phyloP scores from a whole-genome alignment of 306 rosid species.

The Prinsepia uniflora region DNA sequence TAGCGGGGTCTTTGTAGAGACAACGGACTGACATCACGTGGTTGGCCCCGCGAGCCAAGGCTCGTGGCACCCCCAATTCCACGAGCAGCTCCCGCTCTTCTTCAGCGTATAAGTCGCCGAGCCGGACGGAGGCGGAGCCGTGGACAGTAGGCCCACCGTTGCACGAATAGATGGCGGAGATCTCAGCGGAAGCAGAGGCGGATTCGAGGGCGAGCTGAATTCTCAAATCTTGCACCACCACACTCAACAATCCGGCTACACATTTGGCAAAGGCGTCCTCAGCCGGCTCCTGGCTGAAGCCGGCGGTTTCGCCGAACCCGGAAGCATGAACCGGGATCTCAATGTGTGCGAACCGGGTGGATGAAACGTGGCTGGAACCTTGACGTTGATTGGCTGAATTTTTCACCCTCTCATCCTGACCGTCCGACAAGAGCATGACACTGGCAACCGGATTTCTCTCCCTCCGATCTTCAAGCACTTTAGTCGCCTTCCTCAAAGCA shows the following conservation, averaged over 20 bases:
- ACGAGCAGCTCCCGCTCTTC: conserved; percentile 73
- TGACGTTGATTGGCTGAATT: conserved; percentile 35
- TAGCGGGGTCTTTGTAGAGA: conserved; percentile 60
- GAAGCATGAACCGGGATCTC: conserved; percentile 78
- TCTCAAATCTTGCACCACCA: conserved; percentile 67
- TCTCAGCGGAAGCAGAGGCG: conserved; percentile 40
- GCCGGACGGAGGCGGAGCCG: conserved; percentile 55
- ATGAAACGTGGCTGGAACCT: conserved; percentile 33
- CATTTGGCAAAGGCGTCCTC: conserved; percentile 74
- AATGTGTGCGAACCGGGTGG: conserved; percentile 69
- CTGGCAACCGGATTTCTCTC: conserved; percentile 72
- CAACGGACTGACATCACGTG: conserved; percentile 65
- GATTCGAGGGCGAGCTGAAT: conserved; percentile 55
- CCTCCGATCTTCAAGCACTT: conserved; percentile 64
- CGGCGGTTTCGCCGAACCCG: conserved; percentile 55
- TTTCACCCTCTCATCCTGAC: conserved; percentile 50
- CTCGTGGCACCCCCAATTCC: conserved; percentile 48
- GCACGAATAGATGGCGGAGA: conserved; percentile 55
- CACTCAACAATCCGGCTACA: conserved; percentile 64
- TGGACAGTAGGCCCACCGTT: conserved; percentile 47
- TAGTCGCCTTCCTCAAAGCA: conserved; percentile 62
- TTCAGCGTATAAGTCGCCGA: conserved; percentile 76
- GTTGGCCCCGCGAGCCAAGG: conserved; percentile 38
- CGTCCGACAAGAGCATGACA: conserved; percentile 67
- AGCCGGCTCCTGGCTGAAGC: conserved; percentile 48